Base-by-base conservation (phyloP, 2,329 filamentous ascomycete species). In the Neofusicoccum laricinum region DNA sequence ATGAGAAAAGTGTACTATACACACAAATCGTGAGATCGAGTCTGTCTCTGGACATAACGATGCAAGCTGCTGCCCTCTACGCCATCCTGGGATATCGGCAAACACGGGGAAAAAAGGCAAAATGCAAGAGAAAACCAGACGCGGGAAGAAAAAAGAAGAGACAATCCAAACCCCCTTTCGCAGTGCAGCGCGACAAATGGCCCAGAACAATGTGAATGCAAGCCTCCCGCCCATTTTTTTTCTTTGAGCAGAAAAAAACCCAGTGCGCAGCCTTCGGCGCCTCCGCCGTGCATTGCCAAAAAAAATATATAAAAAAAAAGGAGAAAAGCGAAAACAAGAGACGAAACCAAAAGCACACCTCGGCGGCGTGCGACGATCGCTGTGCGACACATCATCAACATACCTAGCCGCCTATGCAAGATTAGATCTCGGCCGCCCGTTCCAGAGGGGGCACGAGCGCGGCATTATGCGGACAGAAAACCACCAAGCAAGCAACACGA, bases 11-110 rank as follows among this genome's bases (percentile, higher is more conserved):
- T 58, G 40, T 46, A 45, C n/a, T 58, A 46, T 58, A 58, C 53
- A 58, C 53, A 34, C 40, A 45, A 45, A 58, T 58, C 53, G 53
- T 58, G 53, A 58, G 53, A 58, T 58, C 53, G 40, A 58, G 53
- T 34, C 36, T 58, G 21, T 58, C 53, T 58, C 53, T 58, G 53
- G 40, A 46, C 53, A 58, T 58, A 25, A 50, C 32, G 46, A 58
- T 58, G 53, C 53, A 58, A 58, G 59, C 59, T 63, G 59, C 59
- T 51, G 59, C 46, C 59, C 59, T 63, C 59, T 63, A 63, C 59
- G 59, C 59, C 59, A 53, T 43, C 49, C 46, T 51, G 59, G 59
- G 59, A 63, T 63, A 63, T 63, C 59, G 49, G 46, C 49, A 53
- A 51, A 63, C 45, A 50, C 36, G 49, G 21, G 21, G 40, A 53